Conservation (phyloP, 2,329 filamentous ascomycete species). For the Lasiodiplodia theobromae region DNA sequence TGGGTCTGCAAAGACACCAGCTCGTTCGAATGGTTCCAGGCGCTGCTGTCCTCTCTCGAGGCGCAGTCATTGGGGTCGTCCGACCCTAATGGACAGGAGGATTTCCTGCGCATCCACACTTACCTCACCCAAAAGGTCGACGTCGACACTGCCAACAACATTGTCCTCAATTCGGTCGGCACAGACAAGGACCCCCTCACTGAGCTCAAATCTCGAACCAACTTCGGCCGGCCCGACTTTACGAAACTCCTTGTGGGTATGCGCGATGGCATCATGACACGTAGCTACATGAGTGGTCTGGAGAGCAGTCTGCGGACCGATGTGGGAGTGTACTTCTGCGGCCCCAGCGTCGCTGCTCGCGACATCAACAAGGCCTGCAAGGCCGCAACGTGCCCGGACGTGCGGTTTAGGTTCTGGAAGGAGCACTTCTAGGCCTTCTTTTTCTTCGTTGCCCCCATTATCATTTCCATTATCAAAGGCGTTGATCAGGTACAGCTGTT, state of each 20-base stretch:
- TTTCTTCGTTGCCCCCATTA: background rate
- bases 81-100: constrained; percentile 53
- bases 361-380: constrained; percentile 85
- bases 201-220: constrained; percentile 86
- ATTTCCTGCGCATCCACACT: constrained; percentile 97
- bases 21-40: constrained; percentile 99
- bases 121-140: constrained; percentile 96
- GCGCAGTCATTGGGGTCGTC: constrained; percentile 75
- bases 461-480: background rate
- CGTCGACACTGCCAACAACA: constrained; percentile 91
- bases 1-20: constrained; percentile 97
- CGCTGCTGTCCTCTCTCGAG: constrained; percentile 88
- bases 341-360: constrained; percentile 79
- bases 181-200: constrained; percentile 88
- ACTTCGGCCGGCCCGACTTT: constrained; percentile 95
- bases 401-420: constrained; percentile 98
- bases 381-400: constrained; percentile 74
- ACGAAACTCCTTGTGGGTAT: constrained; percentile 78
- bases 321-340: constrained; percentile 98
- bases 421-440: constrained; percentile 69
- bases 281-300: constrained; percentile 83
- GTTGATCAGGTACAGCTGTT: background rate
- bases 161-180: constrained; percentile 94
- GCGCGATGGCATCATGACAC: constrained; percentile 85
- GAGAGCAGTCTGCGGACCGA: constrained; percentile 80